Base-by-base conservation (phyloP, 2,329 filamentous ascomycete genomes). In the Purpureocillium takamizusanense region DNA sequence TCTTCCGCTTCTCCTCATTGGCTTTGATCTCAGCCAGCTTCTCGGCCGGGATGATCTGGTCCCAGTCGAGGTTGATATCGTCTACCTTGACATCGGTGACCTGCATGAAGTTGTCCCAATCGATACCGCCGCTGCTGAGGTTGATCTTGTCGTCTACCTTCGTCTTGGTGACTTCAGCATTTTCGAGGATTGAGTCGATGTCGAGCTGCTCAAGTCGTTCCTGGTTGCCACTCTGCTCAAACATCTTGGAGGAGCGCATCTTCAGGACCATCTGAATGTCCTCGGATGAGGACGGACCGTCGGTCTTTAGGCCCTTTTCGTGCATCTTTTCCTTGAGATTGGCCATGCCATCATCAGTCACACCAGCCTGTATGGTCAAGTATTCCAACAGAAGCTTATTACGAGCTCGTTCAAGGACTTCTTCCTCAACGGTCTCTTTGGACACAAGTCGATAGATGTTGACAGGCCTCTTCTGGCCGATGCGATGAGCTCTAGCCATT, bases 341-440 rank as follows among this genome's bases (percentile, higher is more conserved):
- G 14, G 88, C 86, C 47, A 88, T 88, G 39, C 87, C 89, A 52
- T 95, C 94, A 58, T 98, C 92, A 0, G 92, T 97, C 18, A 98
- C 87, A 50, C 92, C 92, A 47, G 89, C 84, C 54, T 97, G 92
- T 31, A 98, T 98, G 1, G 92, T 97, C 50, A 97, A 82, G 56
- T 94, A 97, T 54, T 98, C 94, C 10, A 98, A 76, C 61, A 98
- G 83, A 36, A 97, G 82, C 69, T 98, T 98, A 65, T 98, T 97
- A 39, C 90, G 83, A 31, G 92, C 92, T 46, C 92, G 82, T 62
- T 97, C 94, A 35, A 98, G 76, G 33, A 98, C 88, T 60, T 98
- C 92, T 60, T 98, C 92, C 57, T 98, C 92, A 5, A 98, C 90
- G 0, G 92, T 98, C 60, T 98, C 92, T 61, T 97, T 97, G 2